Conservation (phyloP, 1,284 basidiomycete genomes). For the Neonothopanus nambi region DNA sequence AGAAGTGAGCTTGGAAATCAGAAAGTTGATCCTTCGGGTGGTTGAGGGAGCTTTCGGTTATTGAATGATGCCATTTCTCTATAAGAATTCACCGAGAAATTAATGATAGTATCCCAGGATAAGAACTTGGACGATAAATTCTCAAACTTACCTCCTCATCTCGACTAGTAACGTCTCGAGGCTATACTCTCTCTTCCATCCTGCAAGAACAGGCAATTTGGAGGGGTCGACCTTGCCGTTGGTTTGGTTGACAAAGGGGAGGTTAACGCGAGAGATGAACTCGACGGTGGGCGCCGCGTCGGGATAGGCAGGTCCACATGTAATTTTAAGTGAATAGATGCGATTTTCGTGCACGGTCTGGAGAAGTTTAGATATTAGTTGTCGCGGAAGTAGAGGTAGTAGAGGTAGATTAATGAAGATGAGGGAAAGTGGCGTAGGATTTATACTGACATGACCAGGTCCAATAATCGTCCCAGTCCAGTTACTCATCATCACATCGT, state of each 20-base stretch:
- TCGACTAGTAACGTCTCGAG: slow-evolving; percentile 91
- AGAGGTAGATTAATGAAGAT: neutral
- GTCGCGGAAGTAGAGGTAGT: slow-evolving; percentile 3
- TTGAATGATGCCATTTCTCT: slow-evolving; percentile 94
- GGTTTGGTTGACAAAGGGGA: slow-evolving; percentile 86
- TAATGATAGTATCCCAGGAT: neutral
- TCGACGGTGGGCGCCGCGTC: slow-evolving; percentile 77
- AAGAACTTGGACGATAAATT: neutral
- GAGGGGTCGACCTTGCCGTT: slow-evolving; percentile 78
- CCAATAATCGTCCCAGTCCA: slow-evolving; percentile 99
- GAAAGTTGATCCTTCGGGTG: slow-evolving; percentile 82
- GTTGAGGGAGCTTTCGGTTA: slow-evolving; percentile 95
- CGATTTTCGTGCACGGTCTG: slow-evolving; percentile 96
- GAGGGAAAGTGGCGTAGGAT: neutral
- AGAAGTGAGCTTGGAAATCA: too few species aligned
- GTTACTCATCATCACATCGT: slow-evolving; percentile 95
- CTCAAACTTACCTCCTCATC: slow-evolving; percentile 81
- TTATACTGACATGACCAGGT: slow-evolving; percentile 82
- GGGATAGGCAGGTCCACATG: slow-evolving; percentile 84
- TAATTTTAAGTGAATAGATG: slow-evolving; percentile 95
- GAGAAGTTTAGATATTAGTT: too few species aligned
- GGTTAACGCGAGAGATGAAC: slow-evolving; percentile 90
- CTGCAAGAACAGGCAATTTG: slow-evolving; percentile 69
- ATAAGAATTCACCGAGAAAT: slow-evolving; percentile 3
- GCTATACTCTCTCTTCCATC: slow-evolving; percentile 76